Evolutionary conservation across 441 rosid genomes (phyloP), one percentile per base, ranked within the genome.

Genomic region (Brassica hybrid): DNA sequence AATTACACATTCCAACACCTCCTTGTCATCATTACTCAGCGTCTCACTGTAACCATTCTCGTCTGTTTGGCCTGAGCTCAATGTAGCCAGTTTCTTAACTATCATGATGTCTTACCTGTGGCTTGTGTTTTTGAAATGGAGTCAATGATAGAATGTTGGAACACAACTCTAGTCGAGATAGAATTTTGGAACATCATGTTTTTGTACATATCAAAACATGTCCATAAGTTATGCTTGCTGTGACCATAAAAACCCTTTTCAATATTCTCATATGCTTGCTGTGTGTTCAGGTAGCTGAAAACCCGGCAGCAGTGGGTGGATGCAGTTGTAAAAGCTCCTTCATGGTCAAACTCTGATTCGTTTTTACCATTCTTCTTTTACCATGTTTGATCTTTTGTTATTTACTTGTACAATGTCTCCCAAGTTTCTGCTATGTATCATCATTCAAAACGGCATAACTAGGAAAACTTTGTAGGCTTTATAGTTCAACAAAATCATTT

Each of bases 271-370:
- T 72, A 48, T 60, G 73, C 25, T 72, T 76, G 45, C 0, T 34
- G 68, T 72, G 74, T 72, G 65, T 19, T 81, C 85, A 96, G 99
- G 98, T 94, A 45, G 86, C 96, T 54, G 80, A 88, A 30, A 96
- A 96, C 80, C 99, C 98, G 2, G 92, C 97, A 43, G 98, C 98
- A 14, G 93, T 94, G 30, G 96, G 93, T 8, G 98, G 97, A 18
- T 94, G 97, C 86, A 91, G 98, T 78, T 94, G 97, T 83, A 94
- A 94, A 81, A 96, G 94, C 83, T 96, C 98, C 23, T 96, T 96
- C 86, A 92, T 91, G 98, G 98, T 96, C 81, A 92, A 96, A 83
- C 87, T 77, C 71, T 92, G 87, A 81, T 25, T 45, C 43, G 0
- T 14, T 77, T 59, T 50, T 64, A 21, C 23, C 23, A 70, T 58